Evolutionary conservation across 1,284 basidiomycete genomes (phyloP).

Genomic region (Phellopilus nigrolimitatus): DNA sequence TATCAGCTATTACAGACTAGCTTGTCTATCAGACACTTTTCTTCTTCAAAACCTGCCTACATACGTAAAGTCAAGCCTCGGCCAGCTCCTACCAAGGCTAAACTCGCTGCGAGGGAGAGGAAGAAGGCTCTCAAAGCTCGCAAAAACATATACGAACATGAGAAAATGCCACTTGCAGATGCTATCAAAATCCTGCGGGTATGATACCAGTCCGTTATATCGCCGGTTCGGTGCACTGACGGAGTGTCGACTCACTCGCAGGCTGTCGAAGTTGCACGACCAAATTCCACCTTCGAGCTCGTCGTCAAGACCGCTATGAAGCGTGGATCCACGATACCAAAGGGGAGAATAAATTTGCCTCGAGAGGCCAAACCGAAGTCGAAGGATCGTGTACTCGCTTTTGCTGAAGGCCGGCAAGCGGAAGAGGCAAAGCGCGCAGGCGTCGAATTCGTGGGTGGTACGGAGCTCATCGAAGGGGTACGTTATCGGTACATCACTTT

Average conservation of each 20-base stretch:
- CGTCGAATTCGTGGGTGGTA: slow-evolving; percentile 81
- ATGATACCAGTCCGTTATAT: slow-evolving; percentile 27
- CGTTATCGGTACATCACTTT: slow-evolving; percentile 29
- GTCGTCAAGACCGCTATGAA: slow-evolving; percentile 74
- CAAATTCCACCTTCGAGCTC: slow-evolving; percentile 74
- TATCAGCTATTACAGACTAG: not conserved
- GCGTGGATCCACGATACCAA: slow-evolving; percentile 72
- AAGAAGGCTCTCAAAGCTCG: slow-evolving; percentile 30
- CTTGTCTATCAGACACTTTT: slow-evolving; percentile 9
- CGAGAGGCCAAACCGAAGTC: slow-evolving; percentile 68
- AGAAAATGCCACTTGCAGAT: slow-evolving; percentile 58
- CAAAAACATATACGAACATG: slow-evolving; percentile 47
- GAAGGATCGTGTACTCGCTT: slow-evolving; percentile 79
- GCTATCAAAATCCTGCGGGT: slow-evolving; percentile 69
- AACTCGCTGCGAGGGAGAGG: slow-evolving; percentile 37
- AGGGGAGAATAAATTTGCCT: slow-evolving; percentile 69
- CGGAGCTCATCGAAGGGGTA: slow-evolving; percentile 79
- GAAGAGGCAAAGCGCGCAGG: slow-evolving; percentile 79
- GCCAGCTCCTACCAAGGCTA: slow-evolving; percentile 23
- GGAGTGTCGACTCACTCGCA: slow-evolving; percentile 34
- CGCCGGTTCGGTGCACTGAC: slow-evolving; percentile 1
- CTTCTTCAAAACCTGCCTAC: slow-evolving; percentile 14
- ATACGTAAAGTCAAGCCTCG: slow-evolving; percentile 19
- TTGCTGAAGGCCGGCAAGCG: slow-evolving; percentile 75
- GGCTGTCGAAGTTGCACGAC: slow-evolving; percentile 77